These are phyloP conservation scores for Neurospora sp. DNA, from an alignment of 495 filamentous ascomycete genomes.

Conservation along the genomic window DNA sequence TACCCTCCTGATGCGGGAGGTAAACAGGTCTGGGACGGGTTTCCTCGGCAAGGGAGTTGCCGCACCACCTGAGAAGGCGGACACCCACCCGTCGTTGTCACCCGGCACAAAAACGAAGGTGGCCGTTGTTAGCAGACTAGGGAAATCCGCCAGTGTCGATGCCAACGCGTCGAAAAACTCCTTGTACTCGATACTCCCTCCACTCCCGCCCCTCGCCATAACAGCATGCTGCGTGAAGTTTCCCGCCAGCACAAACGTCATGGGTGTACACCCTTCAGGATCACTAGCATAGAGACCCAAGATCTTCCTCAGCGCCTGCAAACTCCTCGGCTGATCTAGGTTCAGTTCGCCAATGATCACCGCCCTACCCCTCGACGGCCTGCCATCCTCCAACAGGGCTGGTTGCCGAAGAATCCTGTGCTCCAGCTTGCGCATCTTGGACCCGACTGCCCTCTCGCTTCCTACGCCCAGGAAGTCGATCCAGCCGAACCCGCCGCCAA, in stretches of 20 bases:
- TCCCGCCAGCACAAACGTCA: constrained; percentile 70
- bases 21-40: constrained; percentile 75
- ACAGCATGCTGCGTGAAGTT: constrained; percentile 71
- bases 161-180: constrained; percentile 86
- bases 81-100: constrained; percentile 89
- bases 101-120: constrained; percentile 90
- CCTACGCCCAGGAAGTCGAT: constrained; percentile 90
- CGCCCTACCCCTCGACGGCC: constrained; percentile 36
- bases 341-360: constrained; percentile 72
- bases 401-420: constrained; percentile 29
- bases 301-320: constrained; percentile 69
- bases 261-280: constrained; percentile 53
- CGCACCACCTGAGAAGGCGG: constrained; percentile 76
- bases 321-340: constrained; percentile 66
- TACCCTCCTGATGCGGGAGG: constrained; percentile 65
- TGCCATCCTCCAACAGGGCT: background rate
- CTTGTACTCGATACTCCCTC: constrained; percentile 82
- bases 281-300: constrained; percentile 57
- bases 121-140: constrained; percentile 62
- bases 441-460: constrained; percentile 73
- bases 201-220: constrained; percentile 57
- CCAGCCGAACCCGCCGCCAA: constrained; percentile 84
- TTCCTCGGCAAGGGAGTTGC: constrained; percentile 63
- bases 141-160: constrained; percentile 73
- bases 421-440: constrained; percentile 71